A percentile compares a stretch with the other conserved stretches of the same genome.
Evolutionary conservation across 352 stramenopile species (phyloP).

Genomic region (Pythium coloratum): DNA sequence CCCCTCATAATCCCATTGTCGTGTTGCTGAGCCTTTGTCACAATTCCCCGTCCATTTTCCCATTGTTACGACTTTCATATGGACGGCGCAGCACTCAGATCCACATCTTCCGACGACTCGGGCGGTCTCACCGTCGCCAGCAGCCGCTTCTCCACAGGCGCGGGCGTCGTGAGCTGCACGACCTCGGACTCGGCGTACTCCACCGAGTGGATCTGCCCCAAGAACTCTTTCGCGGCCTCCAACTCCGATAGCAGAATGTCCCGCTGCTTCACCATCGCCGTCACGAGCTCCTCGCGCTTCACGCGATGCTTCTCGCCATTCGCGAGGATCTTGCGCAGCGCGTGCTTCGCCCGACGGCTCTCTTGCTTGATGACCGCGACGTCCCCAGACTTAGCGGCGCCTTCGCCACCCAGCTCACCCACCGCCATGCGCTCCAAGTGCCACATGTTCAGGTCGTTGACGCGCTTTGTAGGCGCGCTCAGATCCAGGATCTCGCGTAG

Average conservation of each 20-base stretch:
- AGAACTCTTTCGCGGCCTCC: slow-evolving; percentile 67
- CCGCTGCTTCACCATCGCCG: slow-evolving; percentile 72
- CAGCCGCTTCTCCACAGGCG: slow-evolving; percentile 64
- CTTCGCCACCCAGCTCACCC: slow-evolving; percentile 56
- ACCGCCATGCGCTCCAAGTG: slow-evolving; percentile 83
- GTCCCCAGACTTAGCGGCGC: slow-evolving; percentile 34
- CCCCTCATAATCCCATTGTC: neutral
- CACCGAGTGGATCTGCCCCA: slow-evolving; percentile 64
- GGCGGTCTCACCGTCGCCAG: slow-evolving; percentile 54
- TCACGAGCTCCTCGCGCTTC: slow-evolving; percentile 56
- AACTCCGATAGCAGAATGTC: slow-evolving; percentile 64
- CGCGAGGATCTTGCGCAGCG: slow-evolving; percentile 54
- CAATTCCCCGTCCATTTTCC: neutral
- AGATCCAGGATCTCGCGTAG: slow-evolving; percentile 74
- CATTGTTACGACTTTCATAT: slow-evolving; percentile 33
- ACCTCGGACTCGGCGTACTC: slow-evolving; percentile 35
- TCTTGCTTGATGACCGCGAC: slow-evolving; percentile 64
- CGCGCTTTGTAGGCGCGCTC: slow-evolving; percentile 50
- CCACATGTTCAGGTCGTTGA: slow-evolving; percentile 72
- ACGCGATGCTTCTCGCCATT: slow-evolving; percentile 52
- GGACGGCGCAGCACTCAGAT: slow-evolving; percentile 48
- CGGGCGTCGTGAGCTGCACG: slow-evolving; percentile 52
- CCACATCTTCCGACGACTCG: slow-evolving; percentile 41
- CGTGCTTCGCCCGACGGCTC: slow-evolving; percentile 53
- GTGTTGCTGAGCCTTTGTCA: neutral